Conservation (phyloP, 78 protist genomes). For the Pigoraptor vietnamica region DNA sequence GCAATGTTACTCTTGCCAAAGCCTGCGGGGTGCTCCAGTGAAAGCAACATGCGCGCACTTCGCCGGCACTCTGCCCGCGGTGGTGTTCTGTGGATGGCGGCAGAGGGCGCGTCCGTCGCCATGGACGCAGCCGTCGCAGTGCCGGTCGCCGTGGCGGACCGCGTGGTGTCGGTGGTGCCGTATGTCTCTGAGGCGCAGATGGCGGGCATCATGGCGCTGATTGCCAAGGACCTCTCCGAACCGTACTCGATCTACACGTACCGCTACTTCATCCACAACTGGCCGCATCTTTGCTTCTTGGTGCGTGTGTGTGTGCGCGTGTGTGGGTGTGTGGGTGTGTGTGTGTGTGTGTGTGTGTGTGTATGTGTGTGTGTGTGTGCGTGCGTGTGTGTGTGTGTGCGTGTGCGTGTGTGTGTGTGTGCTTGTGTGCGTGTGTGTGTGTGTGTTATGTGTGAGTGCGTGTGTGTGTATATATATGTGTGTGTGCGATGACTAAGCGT, state of each 20-base stretch:
- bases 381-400: background rate
- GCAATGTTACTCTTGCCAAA: no score
- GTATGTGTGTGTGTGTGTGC: background rate
- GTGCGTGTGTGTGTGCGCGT: no score
- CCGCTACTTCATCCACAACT: constrained; percentile 77
- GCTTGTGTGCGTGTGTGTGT: no score
- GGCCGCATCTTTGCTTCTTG: constrained; percentile 75
- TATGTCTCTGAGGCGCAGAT: background rate
- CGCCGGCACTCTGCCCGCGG: no score
- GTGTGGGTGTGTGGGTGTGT: no score
- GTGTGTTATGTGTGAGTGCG: no score
- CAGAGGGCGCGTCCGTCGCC: background rate
- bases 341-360: background rate
- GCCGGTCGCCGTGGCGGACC: background rate
- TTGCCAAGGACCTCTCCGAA: constrained; percentile 70
- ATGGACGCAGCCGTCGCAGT: background rate
- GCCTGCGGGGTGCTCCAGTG: no score
- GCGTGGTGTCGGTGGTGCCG: background rate
- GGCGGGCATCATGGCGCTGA: background rate
- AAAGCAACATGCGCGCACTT: no score
- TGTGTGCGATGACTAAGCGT: no score
- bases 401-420: no score
- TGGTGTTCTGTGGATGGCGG: no score
- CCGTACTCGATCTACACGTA: constrained; percentile 93
- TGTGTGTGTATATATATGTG: no score